phyloP scores from a whole-genome alignment of 2,329 filamentous ascomycete species.

The Trichophyton schoenleinii region DNA sequence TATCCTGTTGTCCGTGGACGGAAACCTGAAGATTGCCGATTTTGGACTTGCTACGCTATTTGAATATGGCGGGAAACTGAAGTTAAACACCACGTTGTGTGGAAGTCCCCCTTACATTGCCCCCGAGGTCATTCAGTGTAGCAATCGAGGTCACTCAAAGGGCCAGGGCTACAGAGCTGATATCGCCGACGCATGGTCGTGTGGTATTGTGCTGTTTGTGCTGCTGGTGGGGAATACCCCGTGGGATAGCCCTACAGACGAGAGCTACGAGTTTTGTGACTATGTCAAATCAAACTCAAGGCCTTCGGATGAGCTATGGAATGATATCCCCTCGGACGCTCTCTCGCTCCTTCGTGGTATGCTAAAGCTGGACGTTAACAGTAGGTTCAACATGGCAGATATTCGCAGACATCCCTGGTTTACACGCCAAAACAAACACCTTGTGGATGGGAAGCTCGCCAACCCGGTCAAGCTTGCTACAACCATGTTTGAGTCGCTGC shows the following conservation, averaged over 20 bases:
- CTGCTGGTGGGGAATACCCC: conserved; percentile 91
- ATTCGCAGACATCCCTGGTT: conserved; percentile 93
- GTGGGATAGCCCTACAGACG: conserved; percentile 81
- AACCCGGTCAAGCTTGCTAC: conserved; percentile 83
- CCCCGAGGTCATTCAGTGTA: conserved; percentile 63
- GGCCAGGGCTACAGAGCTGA: conserved; percentile 49
- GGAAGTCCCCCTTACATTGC: conserved; percentile 96
- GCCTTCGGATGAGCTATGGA: conserved; percentile 76
- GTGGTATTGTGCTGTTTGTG: conserved; percentile 94
- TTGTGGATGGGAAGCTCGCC: conserved; percentile 59
- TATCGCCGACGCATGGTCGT: conserved; percentile 89
- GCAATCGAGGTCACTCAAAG: conserved; percentile 37
- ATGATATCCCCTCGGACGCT: conserved; percentile 58
- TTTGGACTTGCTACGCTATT: conserved; percentile 94
- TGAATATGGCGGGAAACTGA: conserved; percentile 70
- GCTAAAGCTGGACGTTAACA: conserved; percentile 65
- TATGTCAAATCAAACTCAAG: conserved; percentile 69
- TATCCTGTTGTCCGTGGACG: conserved; percentile 71
- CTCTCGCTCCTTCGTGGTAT: conserved; percentile 81
- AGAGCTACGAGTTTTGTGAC: conserved; percentile 84
- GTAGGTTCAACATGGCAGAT: conserved; percentile 72
- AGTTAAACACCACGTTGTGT: conserved; percentile 78
- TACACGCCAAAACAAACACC: conserved; percentile 64
- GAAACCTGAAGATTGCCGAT: conserved; percentile 86
- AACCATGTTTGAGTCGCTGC: conserved; percentile 81